phyloP scores from a whole-genome alignment of 179 eudicot genomes.

The Silene noctiflora region DNA sequence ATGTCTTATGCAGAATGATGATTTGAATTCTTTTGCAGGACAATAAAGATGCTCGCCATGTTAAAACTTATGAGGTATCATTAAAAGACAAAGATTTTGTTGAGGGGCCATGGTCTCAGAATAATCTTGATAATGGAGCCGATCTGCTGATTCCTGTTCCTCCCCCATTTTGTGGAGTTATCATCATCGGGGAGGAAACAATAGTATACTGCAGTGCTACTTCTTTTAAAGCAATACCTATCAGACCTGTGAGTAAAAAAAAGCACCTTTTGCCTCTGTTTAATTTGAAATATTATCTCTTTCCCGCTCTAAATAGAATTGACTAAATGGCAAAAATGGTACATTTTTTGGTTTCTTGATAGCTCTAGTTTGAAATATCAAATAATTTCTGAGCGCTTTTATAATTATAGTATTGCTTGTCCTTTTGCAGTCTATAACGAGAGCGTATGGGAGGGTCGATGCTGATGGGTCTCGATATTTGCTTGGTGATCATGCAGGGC shows the following conservation, averaged over 20 bases:
- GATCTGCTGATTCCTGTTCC: slow-evolving; percentile 94
- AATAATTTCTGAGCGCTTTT: background rate
- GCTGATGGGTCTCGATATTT: slow-evolving; percentile 93
- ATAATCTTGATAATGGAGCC: slow-evolving; percentile 98
- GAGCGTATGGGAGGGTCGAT: slow-evolving; percentile 96
- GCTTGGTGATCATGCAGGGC: slow-evolving; percentile 95
- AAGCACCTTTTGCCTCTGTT: background rate
- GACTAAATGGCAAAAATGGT: background rate
- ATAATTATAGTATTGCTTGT: slow-evolving; percentile 13
- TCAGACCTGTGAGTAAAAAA: slow-evolving; percentile 61
- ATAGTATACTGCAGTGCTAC: slow-evolving; percentile 95
- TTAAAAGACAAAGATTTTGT: slow-evolving; percentile 91
- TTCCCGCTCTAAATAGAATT: background rate
- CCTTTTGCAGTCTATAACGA: slow-evolving; percentile 67
- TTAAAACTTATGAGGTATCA: slow-evolving; percentile 88
- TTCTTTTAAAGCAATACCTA: slow-evolving; percentile 92
- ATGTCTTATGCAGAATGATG: background rate
- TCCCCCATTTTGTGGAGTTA: slow-evolving; percentile 91
- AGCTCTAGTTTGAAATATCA: background rate
- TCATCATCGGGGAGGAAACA: slow-evolving; percentile 94
- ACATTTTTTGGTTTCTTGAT: background rate
- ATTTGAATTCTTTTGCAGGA: slow-evolving; percentile 49
- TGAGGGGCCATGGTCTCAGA: slow-evolving; percentile 98
- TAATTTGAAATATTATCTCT: background rate
- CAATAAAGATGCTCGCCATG: slow-evolving; percentile 95